phyloP scores from a whole-genome alignment of 495 filamentous ascomycete species.

The Coniosporium apollinis region DNA sequence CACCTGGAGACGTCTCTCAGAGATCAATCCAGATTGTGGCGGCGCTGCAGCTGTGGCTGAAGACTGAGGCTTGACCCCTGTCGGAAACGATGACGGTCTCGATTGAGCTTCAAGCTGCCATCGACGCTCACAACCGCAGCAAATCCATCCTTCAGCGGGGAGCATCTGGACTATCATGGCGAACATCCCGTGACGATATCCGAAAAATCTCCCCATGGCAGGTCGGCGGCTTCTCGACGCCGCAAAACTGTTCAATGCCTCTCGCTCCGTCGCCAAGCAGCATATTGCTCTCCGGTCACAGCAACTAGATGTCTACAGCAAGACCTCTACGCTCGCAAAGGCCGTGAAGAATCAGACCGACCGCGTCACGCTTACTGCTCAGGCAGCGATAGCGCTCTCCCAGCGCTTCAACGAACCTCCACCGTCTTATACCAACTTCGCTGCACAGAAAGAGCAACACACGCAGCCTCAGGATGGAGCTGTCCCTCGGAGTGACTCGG shows the following conservation, averaged over 20 bases:
- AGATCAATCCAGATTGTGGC: too few relatives aligned
- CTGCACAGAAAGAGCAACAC: slow-evolving; percentile 11
- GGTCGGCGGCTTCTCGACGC: slow-evolving; percentile 62
- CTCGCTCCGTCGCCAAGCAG: slow-evolving; percentile 57
- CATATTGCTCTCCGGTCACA: slow-evolving; percentile 60
- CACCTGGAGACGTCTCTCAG: too few relatives aligned
- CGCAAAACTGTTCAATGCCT: slow-evolving; percentile 60
- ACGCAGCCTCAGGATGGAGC: slow-evolving; percentile 7
- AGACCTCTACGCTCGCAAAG: slow-evolving; percentile 58
- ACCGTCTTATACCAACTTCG: slow-evolving; percentile 13
- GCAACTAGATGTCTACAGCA: slow-evolving; percentile 63
- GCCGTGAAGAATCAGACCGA: slow-evolving; percentile 47
- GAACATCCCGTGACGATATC: too few relatives aligned
- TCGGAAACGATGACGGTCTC: too few relatives aligned
- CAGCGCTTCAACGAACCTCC: slow-evolving; percentile 36
- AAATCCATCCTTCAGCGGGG: too few relatives aligned
- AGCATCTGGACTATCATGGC: too few relatives aligned
- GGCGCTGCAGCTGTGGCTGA: too few relatives aligned
- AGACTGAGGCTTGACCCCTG: too few relatives aligned
- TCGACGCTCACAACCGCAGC: too few relatives aligned
- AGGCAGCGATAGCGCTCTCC: slow-evolving; percentile 43
- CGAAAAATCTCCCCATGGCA: slow-evolving; percentile 32
- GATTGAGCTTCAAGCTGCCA: too few relatives aligned
- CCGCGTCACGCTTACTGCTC: slow-evolving; percentile 42
- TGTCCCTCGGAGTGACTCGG: slow-evolving; percentile 13